phyloP scores from a whole-genome alignment of 257 asterid genomes.

The Ehretia macrophylla region DNA sequence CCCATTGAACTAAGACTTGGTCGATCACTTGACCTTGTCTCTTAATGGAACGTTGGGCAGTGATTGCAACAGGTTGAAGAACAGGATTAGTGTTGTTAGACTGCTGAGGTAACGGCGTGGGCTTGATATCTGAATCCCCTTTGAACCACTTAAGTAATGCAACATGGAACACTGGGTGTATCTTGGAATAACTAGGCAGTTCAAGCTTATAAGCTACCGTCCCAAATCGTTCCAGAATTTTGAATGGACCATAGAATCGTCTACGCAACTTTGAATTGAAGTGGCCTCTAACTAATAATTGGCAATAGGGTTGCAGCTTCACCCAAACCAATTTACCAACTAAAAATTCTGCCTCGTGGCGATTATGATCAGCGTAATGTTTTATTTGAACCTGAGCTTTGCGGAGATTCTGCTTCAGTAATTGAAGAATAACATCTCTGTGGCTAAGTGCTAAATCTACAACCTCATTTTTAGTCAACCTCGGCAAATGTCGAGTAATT shows the following conservation, averaged over 20 bases:
- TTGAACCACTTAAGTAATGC: not conserved
- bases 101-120: too few species aligned
- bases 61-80: not conserved
- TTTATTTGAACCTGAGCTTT: not conserved
- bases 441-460: not conserved
- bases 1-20: not conserved
- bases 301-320: not conserved
- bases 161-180: conserved; percentile 5
- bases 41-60: not conserved
- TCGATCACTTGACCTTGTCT: not conserved
- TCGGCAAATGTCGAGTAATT: not conserved
- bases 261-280: not conserved
- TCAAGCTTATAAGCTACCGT: not conserved
- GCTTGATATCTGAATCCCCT: too few species aligned
- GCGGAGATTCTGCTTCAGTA: not conserved
- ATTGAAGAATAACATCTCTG: too few species aligned
- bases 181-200: not conserved
- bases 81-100: too few species aligned
- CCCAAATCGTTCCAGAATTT: not conserved
- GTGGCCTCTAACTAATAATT: not conserved
- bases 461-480: not conserved
- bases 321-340: not conserved
- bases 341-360: not conserved
- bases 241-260: not conserved
- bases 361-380: not conserved